phyloP scores from a whole-genome alignment of 805 yeast species.

The Barnettozyma vustinii region DNA sequence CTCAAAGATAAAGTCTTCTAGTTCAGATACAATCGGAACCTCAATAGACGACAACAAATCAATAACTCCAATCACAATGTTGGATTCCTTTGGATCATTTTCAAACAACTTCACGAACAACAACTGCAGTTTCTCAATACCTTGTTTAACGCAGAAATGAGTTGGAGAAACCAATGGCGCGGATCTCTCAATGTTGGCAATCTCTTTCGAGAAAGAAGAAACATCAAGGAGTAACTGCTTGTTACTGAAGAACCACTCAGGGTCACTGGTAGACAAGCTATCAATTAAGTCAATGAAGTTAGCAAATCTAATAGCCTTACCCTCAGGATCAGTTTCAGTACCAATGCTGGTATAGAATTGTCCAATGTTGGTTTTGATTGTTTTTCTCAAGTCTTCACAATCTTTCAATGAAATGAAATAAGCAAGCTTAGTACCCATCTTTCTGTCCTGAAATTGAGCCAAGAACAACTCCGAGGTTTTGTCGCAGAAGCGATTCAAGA shows the following conservation, averaged over 20 bases:
- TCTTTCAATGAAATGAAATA: conserved; percentile 54
- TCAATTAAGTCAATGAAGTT: conserved; percentile 64
- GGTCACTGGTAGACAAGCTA: conserved; percentile 45
- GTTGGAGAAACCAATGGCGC: conserved; percentile 49
- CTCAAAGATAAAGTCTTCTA: conserved; percentile 55
- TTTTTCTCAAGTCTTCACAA: conserved; percentile 51
- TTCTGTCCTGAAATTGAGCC: conserved; percentile 57
- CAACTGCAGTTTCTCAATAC: conserved; percentile 55
- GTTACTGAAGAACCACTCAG: conserved; percentile 55
- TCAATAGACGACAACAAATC: conserved; percentile 41
- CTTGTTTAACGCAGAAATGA: conserved; percentile 68
- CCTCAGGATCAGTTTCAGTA: conserved; percentile 46
- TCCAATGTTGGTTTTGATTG: conserved; percentile 47
- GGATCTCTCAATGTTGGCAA: conserved; percentile 35
- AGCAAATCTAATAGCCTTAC: conserved; percentile 59
- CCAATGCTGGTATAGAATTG: conserved; percentile 42
- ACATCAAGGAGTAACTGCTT: conserved; percentile 39
- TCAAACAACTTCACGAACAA: conserved; percentile 37
- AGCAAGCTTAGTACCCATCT: conserved; percentile 59
- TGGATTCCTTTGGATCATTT: conserved; percentile 31
- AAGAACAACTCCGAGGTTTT: conserved; percentile 69
- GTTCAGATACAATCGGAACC: conserved; percentile 37
- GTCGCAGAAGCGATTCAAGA: conserved; percentile 73
- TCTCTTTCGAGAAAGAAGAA: conserved; percentile 37
- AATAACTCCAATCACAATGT: conserved; percentile 35